Evolutionary conservation across 2,329 filamentous ascomycete genomes (phyloP), one percentile per base, ranked within the genome.

Genomic region (Alternaria sp.): DNA sequence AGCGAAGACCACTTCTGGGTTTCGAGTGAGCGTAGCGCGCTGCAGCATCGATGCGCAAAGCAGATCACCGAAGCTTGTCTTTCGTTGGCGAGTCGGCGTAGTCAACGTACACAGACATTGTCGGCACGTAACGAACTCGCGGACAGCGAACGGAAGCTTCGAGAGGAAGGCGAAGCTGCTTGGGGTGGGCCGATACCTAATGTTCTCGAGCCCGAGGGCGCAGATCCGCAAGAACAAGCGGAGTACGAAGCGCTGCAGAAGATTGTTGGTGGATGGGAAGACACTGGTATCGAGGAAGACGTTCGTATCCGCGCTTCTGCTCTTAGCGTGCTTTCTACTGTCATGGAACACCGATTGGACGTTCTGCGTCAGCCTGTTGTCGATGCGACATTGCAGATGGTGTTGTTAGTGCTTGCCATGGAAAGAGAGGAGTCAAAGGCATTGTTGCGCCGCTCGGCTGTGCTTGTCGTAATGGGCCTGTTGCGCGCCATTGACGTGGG

Each of bases 301-400:
- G 82, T 92, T 12, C 85, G 91, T 5, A 86, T 93, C 68, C 87
- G 91, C 1, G 82, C 90, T 13, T 92, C 90, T 21, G 89, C 90
- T 5, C 77, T 93, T 7, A 90, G 89, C 5, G 85, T 93, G 50
- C 82, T 93, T 46, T 86, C 86, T 1, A 80, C 80, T 2, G 83
- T 84, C 0, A 77, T 92, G 25, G 89, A 92, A 25, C 86, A 87
- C 1, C 65, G 72, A 21, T 75, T 87, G 0, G 75, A 80, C 7
- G 70, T 88, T 15, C 50, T 80, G 25, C 83, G 87, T 12, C 73
- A 78, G 44, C 51, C 49, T 8, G 68, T 59, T 9, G 61, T 79
- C 13, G 75, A 77, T 67, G 83, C 83, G 2, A 85, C 85, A 1
- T 82, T 93, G 11, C 90, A 92, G 66, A 81, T 91, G 25, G 87